Evolutionary conservation across 805 yeast species (phyloP).

Genomic region (Candida bentonensis): DNA sequence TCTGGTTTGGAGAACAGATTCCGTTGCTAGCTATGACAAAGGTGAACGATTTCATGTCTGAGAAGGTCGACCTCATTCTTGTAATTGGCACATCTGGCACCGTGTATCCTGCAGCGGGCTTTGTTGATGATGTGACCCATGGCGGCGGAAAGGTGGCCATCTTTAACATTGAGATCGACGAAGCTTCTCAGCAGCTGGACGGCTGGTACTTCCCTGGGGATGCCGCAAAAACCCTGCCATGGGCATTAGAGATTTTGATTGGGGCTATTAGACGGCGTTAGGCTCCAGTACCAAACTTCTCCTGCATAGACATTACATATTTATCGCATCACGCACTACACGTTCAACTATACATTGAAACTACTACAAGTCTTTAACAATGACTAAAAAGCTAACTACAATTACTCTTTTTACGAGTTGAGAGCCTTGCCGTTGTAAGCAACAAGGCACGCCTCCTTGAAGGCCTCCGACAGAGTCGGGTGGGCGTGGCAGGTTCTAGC

Average conservation of each 20-base stretch:
- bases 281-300: too few species aligned
- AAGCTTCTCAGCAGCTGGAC: constrained; percentile 28
- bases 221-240: constrained; percentile 57
- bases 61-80: constrained; percentile 53
- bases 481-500: constrained; percentile 98
- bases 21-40: constrained; percentile 47
- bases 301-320: too few species aligned
- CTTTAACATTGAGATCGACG: constrained; percentile 54
- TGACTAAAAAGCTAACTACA: background rate
- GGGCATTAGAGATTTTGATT: constrained; percentile 39
- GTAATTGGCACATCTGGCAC: constrained; percentile 79
- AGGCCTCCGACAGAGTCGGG: constrained; percentile 95
- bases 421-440: constrained; percentile 75
- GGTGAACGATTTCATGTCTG: constrained; percentile 58
- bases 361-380: background rate
- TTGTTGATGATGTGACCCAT: constrained; percentile 58
- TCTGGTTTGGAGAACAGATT: constrained; percentile 88
- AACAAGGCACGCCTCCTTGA: constrained; percentile 94
- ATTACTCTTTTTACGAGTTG: constrained; percentile 41
- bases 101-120: constrained; percentile 88
- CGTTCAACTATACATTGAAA: too few species aligned
- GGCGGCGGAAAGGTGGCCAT: constrained; percentile 76
- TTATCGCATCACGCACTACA: too few species aligned
- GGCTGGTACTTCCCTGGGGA: constrained; percentile 73
- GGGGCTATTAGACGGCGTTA: constrained; percentile 8